Percentiles rank a stretch among this genome's conserved stretches.
phyloP scores from a whole-genome alignment of 75 land plant species.

The Selaginella moellendorffii region DNA sequence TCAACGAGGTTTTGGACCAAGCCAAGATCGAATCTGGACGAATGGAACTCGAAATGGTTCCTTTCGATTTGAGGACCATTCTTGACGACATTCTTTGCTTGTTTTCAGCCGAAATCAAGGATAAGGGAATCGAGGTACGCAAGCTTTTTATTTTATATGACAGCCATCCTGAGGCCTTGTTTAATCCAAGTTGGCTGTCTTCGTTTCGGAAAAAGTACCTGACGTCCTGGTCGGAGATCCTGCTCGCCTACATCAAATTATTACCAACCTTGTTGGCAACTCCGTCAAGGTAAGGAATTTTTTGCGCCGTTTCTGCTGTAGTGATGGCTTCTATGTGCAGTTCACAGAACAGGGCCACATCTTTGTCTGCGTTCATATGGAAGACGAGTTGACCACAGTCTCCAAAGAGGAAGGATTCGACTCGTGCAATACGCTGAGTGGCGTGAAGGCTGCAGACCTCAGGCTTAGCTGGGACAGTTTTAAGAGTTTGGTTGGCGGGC shows the following conservation, averaged over 20 bases:
- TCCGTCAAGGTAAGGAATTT: constrained; percentile 59
- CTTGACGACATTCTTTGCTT: constrained; percentile 79
- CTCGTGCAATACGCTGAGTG: constrained; percentile 57
- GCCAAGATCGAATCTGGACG: constrained; percentile 89
- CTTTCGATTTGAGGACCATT: constrained; percentile 53
- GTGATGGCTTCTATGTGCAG: constrained; percentile 28
- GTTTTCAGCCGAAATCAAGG: constrained; percentile 62
- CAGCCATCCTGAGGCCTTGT: neutral
- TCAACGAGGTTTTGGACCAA: constrained; percentile 82
- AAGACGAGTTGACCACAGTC: constrained; percentile 35
- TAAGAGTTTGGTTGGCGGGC: constrained; percentile 22
- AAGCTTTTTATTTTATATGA: constrained; percentile 6
- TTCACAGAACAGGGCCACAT: constrained; percentile 87
- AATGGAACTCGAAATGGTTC: constrained; percentile 61
- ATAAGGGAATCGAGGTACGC: constrained; percentile 60
- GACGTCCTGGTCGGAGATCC: constrained; percentile 73
- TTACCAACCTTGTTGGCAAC: constrained; percentile 85
- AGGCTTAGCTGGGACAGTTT: constrained; percentile 58
- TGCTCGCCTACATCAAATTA: constrained; percentile 75
- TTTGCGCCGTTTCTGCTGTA: neutral
- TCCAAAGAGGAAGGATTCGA: neutral
- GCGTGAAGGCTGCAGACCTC: constrained; percentile 50
- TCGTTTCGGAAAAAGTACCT: constrained; percentile 70
- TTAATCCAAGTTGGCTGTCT: constrained; percentile 62
- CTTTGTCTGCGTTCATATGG: constrained; percentile 73